These are phyloP conservation scores for Phoma sp. DNA, from an alignment of 2,329 filamentous ascomycete species.

Conservation along the genomic window DNA sequence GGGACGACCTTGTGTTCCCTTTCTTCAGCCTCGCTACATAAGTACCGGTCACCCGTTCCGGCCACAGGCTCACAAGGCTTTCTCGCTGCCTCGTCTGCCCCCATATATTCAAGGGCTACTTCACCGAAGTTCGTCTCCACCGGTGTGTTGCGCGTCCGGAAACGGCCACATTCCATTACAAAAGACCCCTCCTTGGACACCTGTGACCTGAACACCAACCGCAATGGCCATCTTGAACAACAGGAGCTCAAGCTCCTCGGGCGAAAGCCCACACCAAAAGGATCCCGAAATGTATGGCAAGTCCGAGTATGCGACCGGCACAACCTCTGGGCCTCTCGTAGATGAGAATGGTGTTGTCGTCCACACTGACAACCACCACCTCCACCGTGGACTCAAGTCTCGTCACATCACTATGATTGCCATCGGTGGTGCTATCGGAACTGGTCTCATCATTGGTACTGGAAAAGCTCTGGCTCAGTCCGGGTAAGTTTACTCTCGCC, in stretches of 20 bases:
- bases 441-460: constrained; percentile 74
- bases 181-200: constrained; percentile 7
- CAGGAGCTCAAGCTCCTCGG: constrained; percentile 36
- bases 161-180: constrained; percentile 15
- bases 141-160: constrained; percentile 15
- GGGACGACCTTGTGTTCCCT: constrained; percentile 8
- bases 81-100: constrained; percentile 23
- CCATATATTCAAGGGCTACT: constrained; percentile 20
- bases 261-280: constrained; percentile 29
- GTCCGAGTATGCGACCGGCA: constrained; percentile 29
- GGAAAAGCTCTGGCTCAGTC: constrained; percentile 58
- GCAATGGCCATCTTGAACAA: constrained; percentile 40
- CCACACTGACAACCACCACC: constrained; percentile 40
- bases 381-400: constrained; percentile 61
- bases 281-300: constrained; percentile 34
- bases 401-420: constrained; percentile 69
- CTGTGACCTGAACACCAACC: neutral
- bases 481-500: constrained; percentile 39
- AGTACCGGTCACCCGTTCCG: constrained; percentile 25
- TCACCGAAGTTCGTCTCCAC: constrained; percentile 13
- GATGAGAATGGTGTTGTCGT: constrained; percentile 34
- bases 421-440: constrained; percentile 75
- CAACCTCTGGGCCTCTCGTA: constrained; percentile 11
- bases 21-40: constrained; percentile 25
- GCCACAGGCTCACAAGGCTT: constrained; percentile 22